A percentile compares a stretch with the other conserved stretches of the same genome.
Evolutionary conservation across 2,329 filamentous ascomycete genomes (phyloP).

Genomic region (Colletotrichum endophyticum): DNA sequence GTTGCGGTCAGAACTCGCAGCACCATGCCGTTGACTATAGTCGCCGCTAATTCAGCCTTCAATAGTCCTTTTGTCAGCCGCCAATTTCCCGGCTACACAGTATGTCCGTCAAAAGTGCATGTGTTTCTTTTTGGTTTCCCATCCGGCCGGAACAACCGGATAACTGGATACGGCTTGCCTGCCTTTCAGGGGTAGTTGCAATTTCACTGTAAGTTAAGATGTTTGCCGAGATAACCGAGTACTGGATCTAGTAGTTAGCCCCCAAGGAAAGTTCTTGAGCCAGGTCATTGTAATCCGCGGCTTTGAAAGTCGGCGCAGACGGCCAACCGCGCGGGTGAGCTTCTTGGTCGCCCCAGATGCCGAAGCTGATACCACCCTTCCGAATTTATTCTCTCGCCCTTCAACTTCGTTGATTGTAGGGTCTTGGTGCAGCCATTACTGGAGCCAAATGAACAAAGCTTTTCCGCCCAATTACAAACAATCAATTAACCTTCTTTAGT

Average conservation of each 20-base stretch:
- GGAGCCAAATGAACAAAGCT: neutral
- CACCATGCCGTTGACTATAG: neutral
- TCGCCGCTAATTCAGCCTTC: neutral
- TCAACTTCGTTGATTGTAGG: neutral
- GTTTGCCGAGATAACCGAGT: neutral
- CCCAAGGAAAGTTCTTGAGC: neutral
- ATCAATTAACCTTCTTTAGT: neutral
- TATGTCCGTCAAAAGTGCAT: rapidly evolving
- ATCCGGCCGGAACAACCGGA: neutral
- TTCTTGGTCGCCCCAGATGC: neutral
- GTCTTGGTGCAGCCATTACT: rapidly evolving
- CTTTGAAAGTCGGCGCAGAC: neutral
- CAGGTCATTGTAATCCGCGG: rapidly evolving
- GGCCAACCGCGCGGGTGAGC: neutral
- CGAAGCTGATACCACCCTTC: rapidly evolving
- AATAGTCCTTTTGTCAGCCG: neutral
- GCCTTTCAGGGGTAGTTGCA: neutral
- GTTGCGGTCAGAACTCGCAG: neutral
- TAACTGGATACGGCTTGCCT: neutral
- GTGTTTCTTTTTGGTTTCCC: neutral
- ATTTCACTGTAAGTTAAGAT: neutral
- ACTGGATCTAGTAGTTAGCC: neutral
- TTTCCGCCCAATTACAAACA: neutral
- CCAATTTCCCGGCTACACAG: rapidly evolving
- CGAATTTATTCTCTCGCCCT: neutral